These are phyloP conservation scores for Marasmius oreades DNA, from an alignment of 1,284 basidiomycete genomes.

Conservation along the genomic window DNA sequence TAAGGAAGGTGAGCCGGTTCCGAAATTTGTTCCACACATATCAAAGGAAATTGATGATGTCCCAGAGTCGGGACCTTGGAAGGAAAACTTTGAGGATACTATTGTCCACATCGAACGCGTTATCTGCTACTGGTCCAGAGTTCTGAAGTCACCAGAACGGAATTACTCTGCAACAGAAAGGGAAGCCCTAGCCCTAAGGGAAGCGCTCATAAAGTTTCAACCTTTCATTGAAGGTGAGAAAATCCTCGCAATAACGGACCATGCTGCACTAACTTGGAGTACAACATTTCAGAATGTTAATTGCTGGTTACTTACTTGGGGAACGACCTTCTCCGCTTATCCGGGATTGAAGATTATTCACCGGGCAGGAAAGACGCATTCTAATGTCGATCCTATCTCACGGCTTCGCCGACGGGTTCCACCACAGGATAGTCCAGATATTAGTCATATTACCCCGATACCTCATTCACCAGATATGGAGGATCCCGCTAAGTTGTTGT, in stretches of 20 bases:
- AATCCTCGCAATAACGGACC: conserved; percentile 26
- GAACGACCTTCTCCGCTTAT: conserved; percentile 25
- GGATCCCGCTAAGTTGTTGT: too few relatives aligned
- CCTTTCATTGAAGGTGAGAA: conserved; percentile 24
- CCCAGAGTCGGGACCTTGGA: conserved; percentile 17
- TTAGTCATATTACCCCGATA: background rate
- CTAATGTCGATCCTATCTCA: conserved; percentile 26
- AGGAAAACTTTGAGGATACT: conserved; percentile 22
- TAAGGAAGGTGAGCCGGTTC: conserved; percentile 15
- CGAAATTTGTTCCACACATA: conserved; percentile 17
- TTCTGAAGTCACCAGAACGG: conserved; percentile 9
- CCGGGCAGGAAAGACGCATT: conserved; percentile 24
- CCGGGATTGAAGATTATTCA: conserved; percentile 27
- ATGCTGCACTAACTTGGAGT: conserved; percentile 29
- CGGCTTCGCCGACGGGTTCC: conserved; percentile 4
- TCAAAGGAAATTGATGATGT: conserved; percentile 15
- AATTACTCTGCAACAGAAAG: conserved; percentile 11
- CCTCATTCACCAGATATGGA: too few relatives aligned
- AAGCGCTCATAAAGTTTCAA: conserved; percentile 25
- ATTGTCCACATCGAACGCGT: conserved; percentile 26
- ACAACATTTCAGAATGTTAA: conserved; percentile 28
- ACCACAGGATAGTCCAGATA: background rate
- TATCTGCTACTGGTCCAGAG: conserved; percentile 28
- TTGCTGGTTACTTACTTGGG: conserved; percentile 23
- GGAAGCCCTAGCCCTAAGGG: conserved; percentile 27